phyloP scores from a whole-genome alignment of 192 early-diverging fungal genomes.

The Podila horticola region DNA sequence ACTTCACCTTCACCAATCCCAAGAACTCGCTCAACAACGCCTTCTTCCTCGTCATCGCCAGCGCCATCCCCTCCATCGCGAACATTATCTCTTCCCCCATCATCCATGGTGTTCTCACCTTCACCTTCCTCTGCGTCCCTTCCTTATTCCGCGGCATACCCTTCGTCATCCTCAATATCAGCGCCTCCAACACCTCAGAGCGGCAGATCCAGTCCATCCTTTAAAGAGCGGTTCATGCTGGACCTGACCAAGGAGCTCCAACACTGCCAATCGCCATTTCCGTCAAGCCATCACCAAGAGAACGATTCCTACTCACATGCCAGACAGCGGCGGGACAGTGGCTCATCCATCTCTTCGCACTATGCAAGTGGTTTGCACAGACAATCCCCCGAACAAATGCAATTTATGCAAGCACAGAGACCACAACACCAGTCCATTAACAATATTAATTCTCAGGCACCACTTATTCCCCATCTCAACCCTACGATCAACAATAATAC shows the following conservation, averaged over 20 bases:
- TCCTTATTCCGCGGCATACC: not conserved
- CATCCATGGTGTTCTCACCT: not conserved
- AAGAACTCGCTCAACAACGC: not conserved
- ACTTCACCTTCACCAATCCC: not conserved
- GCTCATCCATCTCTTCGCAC: not conserved
- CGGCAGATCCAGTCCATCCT: constrained; percentile 5
- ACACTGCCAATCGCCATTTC: not conserved
- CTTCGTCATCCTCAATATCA: not conserved
- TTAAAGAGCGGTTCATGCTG: constrained; percentile 37
- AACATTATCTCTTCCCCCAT: not conserved
- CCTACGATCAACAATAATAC: not conserved
- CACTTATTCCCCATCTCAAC: not conserved
- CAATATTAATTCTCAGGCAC: not conserved
- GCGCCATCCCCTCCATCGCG: not conserved
- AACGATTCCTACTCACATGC: constrained; percentile 2
- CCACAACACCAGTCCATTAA: constrained; percentile 7
- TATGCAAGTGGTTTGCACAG: constrained; percentile 1
- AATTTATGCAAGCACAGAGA: not conserved
- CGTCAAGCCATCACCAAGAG: not conserved
- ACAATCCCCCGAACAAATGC: not conserved
- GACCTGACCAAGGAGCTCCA: constrained; percentile 33
- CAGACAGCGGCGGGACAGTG: not conserved
- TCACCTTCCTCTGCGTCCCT: not conserved
- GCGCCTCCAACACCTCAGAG: not conserved
- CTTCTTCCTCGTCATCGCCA: not conserved